Conservation (phyloP, 129 eudicot genomes). For the Flaveria brownii region DNA sequence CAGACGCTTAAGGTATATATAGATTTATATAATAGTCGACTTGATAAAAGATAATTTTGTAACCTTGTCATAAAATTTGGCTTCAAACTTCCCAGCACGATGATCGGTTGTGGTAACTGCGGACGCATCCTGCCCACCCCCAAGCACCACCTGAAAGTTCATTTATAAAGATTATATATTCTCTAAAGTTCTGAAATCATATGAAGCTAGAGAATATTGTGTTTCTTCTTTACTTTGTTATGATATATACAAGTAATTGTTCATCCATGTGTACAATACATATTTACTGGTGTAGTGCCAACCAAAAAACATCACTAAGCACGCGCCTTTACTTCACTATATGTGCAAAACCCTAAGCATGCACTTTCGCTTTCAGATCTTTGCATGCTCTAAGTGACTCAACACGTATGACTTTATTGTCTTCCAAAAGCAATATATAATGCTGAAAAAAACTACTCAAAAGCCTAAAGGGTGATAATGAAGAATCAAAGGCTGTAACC, state of each 20-base stretch:
- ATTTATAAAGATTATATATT: background rate
- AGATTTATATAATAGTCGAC: background rate
- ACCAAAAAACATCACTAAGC: too few species aligned
- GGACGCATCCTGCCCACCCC: conserved; percentile 98
- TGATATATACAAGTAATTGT: too few species aligned
- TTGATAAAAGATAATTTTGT: background rate
- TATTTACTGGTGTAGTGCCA: too few species aligned
- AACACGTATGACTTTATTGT: too few species aligned
- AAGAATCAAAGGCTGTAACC: background rate
- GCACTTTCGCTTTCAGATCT: too few species aligned
- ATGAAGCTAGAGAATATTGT: too few species aligned
- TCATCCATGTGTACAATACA: too few species aligned
- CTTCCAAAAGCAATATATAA: too few species aligned
- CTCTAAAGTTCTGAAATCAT: background rate
- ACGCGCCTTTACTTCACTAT: too few species aligned
- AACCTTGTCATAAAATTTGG: conserved; percentile 96
- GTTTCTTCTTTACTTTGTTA: too few species aligned
- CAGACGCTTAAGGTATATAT: background rate
- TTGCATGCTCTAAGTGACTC: too few species aligned
- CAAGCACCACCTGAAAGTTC: conserved; percentile 77
- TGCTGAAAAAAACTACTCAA: background rate
- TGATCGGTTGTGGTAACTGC: conserved; percentile 94
- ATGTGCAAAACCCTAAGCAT: too few species aligned
- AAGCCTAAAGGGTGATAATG: background rate
- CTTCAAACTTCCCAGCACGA: conserved; percentile 98